Percentiles rank a stretch among this genome's conserved stretches.
Evolutionary conservation across 2,329 filamentous ascomycete genomes (phyloP).

Genomic region (Leptosphaerulina australis): DNA sequence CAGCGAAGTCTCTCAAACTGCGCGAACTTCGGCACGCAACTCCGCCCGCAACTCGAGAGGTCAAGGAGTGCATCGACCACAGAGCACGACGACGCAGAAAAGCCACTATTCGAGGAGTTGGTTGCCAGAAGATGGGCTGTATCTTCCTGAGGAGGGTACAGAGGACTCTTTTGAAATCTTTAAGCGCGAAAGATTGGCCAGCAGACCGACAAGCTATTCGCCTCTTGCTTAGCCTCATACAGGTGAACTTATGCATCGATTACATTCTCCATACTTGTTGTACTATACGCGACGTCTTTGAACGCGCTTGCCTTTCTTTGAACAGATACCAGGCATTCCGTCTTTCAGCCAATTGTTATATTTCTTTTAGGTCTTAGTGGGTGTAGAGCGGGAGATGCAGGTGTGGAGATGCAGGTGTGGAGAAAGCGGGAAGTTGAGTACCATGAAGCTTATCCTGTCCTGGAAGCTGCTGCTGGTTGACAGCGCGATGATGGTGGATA

Average conservation of each 20-base stretch:
- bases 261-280: not conserved
- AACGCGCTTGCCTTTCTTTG: slow-evolving; percentile 10
- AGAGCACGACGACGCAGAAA: slow-evolving; percentile 23
- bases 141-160: slow-evolving; percentile 30
- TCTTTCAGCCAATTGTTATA: slow-evolving; percentile 24
- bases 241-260: not conserved
- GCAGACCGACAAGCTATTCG: slow-evolving; percentile 32
- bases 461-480: slow-evolving; percentile 1
- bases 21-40: slow-evolving; percentile 7
- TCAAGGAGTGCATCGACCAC: slow-evolving; percentile 7
- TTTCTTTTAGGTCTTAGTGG: not conserved
- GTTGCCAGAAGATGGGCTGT: slow-evolving; percentile 34
- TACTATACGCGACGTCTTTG: slow-evolving; percentile 11
- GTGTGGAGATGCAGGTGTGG: slow-evolving; percentile 1
- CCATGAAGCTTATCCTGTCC: slow-evolving; percentile 6
- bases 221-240: slow-evolving; percentile 21
- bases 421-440: slow-evolving; percentile 1
- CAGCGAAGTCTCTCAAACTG: slow-evolving; percentile 11
- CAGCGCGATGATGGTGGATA: slow-evolving; percentile 1
- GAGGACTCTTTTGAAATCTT: slow-evolving; percentile 27
- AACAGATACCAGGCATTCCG: slow-evolving; percentile 18
- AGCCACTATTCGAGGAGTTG: slow-evolving; percentile 30
- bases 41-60: slow-evolving; percentile 6
- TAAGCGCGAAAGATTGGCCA: slow-evolving; percentile 18
- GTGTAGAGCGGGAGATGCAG: not conserved